phyloP scores from a whole-genome alignment of 2,329 filamentous ascomycete species.

The Coleophoma cylindrospora region DNA sequence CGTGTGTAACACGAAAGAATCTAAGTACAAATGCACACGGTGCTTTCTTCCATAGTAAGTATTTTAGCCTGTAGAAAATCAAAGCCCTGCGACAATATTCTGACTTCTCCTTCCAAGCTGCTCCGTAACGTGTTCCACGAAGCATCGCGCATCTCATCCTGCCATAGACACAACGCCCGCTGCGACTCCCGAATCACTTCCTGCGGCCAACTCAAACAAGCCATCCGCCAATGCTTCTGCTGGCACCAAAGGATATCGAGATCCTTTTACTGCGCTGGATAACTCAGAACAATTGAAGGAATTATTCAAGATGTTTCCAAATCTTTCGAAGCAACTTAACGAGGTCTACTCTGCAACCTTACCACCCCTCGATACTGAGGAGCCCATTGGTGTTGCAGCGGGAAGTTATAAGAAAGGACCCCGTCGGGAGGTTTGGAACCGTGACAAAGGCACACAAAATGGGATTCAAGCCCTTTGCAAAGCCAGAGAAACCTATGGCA shows the following conservation, averaged over 20 bases:
- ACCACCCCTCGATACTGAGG: conserved; percentile 29
- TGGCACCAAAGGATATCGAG: conserved; percentile 16
- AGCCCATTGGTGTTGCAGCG: background rate
- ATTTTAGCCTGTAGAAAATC: background rate
- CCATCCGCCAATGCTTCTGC: conserved; percentile 12
- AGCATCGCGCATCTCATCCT: conserved; percentile 36
- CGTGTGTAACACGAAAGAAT: conserved; percentile 44
- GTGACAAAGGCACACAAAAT: conserved; percentile 50
- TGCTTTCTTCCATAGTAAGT: conserved; percentile 55
- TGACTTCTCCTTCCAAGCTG: conserved; percentile 36
- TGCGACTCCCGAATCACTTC: conserved; percentile 6
- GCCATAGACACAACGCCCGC: conserved; percentile 8
- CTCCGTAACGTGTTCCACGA: conserved; percentile 51
- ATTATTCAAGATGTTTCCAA: conserved; percentile 49
- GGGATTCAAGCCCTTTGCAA: conserved; percentile 49
- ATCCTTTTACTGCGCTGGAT: conserved; percentile 49
- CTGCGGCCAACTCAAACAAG: conserved; percentile 2
- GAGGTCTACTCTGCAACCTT: conserved; percentile 45
- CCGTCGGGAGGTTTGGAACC: conserved; percentile 40
- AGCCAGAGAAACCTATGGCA: conserved; percentile 43
- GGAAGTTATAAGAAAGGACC: background rate
- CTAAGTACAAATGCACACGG: conserved; percentile 60
- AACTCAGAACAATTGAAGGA: conserved; percentile 41
- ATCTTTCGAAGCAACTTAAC: conserved; percentile 39
- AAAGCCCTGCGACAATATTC: background rate